Base-by-base conservation (phyloP, 2,329 filamentous ascomycete genomes). In the Verticillium zaregamsianum region DNA sequence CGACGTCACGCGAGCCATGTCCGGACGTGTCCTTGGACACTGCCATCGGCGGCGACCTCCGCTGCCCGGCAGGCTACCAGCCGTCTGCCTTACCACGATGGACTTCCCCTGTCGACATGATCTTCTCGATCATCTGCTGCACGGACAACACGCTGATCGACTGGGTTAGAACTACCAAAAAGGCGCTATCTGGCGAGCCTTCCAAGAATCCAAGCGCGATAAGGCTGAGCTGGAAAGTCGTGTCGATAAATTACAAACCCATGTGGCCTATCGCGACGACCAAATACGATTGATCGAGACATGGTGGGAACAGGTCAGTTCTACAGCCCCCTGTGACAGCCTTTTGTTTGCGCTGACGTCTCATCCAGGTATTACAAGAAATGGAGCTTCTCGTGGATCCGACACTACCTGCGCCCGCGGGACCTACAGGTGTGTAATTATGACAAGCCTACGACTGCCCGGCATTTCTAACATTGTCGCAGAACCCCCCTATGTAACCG, bases 201-300 rank as follows among this genome's bases (percentile, higher is more conserved):
- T 99, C 93, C 91, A 93, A 73, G 95, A 98, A 77, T 97, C 96
- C 77, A 97, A 96, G 78, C 89, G 95, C 69, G 92, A 96, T 74
- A 93, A 93, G 73, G 83, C 85, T 62, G 90, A 90, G 49, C 80
- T 96, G 65, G 93, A 98, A 79, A 82, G 86, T 62, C 90, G 91
- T 71, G 81, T 97, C 64, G 89, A 89, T 72, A 91, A 96, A 67
- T 80, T 96, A 65, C 86, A 91, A 66, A 93, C 92, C 73, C 86
- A 87, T 71, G 86, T 90, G 33, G 83, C 86, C 65, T 88, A 95
- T 76, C 92, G 98, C 77, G 92, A 98, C 77, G 93, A 98, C 69
- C 95, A 98, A 74, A 80, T 99, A 59, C 88, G 94, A 71, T 86
- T 93, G 66, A 88, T 97, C 68, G 93, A 99, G 80, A 86, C 88